These are phyloP conservation scores for Metschnikowia shivogae DNA, from an alignment of 805 yeast species.

Conservation along the genomic window DNA sequence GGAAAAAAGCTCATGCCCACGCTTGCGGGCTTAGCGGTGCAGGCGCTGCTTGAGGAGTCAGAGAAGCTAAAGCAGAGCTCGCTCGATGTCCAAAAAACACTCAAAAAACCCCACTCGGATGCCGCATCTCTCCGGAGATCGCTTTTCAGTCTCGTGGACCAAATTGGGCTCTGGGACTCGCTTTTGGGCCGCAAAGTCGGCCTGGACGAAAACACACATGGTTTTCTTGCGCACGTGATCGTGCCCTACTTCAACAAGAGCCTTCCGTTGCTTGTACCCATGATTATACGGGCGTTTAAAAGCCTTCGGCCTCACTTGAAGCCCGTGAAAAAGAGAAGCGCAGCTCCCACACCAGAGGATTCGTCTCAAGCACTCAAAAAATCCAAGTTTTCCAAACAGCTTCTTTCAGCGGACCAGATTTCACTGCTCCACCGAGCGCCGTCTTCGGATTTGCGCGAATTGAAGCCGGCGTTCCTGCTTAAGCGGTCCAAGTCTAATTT, in stretches of 20 bases:
- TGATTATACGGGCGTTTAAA: slow-evolving; percentile 45
- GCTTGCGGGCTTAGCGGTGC: slow-evolving; percentile 38
- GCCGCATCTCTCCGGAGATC: slow-evolving; percentile 17
- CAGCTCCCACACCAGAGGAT: neutral
- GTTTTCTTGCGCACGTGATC: slow-evolving; percentile 49
- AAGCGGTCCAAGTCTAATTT: slow-evolving; percentile 39
- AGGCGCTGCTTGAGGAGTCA: slow-evolving; percentile 5
- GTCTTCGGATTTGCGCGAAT: slow-evolving; percentile 20
- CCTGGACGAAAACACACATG: slow-evolving; percentile 39
- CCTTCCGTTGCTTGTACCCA: slow-evolving; percentile 44
- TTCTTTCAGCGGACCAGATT: slow-evolving; percentile 8
- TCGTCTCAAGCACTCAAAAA: slow-evolving; percentile 1
- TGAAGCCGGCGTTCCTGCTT: slow-evolving; percentile 32
- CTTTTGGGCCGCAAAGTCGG: slow-evolving; percentile 32
- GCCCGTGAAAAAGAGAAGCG: slow-evolving; percentile 22
- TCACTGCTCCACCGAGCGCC: slow-evolving; percentile 19
- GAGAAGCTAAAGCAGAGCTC: neutral
- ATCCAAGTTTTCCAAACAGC: slow-evolving; percentile 16
- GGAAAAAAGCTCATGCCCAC: slow-evolving; percentile 35
- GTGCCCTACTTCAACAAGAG: slow-evolving; percentile 50
- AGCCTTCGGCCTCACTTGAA: slow-evolving; percentile 31
- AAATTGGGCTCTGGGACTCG: slow-evolving; percentile 52
- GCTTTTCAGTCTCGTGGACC: slow-evolving; percentile 47
- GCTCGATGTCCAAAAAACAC: slow-evolving; percentile 12
- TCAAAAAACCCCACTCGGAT: too few species aligned